Evolutionary conservation across 192 early-diverging fungal genomes (phyloP).

Genomic region (Cladochytrium replicatum): DNA sequence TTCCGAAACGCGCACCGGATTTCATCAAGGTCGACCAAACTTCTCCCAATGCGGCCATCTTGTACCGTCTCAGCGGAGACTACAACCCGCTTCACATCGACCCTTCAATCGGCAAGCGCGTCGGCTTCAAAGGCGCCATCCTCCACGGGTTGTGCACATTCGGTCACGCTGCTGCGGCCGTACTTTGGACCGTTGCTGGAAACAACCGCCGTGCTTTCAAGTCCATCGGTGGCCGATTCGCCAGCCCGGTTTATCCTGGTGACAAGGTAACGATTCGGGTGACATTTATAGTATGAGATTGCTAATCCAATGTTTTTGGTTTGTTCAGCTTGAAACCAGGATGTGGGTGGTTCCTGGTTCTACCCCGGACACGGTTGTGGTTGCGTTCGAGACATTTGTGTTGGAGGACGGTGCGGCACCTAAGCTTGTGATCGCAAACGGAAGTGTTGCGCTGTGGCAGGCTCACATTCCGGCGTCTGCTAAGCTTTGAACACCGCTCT

Average conservation of each 20-base stretch:
- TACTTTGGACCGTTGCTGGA: slow-evolving; percentile 41
- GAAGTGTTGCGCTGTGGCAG: too few relatives aligned
- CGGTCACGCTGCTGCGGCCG: slow-evolving; percentile 46
- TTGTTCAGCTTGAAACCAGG: too few relatives aligned
- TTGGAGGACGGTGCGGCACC: too few relatives aligned
- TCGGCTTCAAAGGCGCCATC: slow-evolving; percentile 65
- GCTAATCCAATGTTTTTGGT: too few relatives aligned
- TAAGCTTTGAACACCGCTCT: too few relatives aligned
- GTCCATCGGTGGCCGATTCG: slow-evolving; percentile 55
- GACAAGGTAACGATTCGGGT: too few relatives aligned
- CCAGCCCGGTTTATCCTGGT: slow-evolving; percentile 49
- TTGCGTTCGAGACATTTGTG: too few relatives aligned
- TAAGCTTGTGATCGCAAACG: too few relatives aligned
- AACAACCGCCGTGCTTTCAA: slow-evolving; percentile 49
- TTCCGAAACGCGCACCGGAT: slow-evolving; percentile 52
- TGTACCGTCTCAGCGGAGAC: slow-evolving; percentile 67
- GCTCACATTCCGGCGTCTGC: too few relatives aligned
- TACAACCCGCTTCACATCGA: slow-evolving; percentile 73
- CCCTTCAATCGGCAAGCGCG: slow-evolving; percentile 46
- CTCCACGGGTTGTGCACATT: slow-evolving; percentile 60
- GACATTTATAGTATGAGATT: too few relatives aligned
- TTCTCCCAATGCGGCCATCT: slow-evolving; percentile 43
- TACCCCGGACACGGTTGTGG: too few relatives aligned
- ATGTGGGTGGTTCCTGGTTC: too few relatives aligned
- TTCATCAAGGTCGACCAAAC: slow-evolving; percentile 33